Evolutionary conservation across 129 eudicot genomes (phyloP).

Genomic region (Flaveria ramosissima): DNA sequence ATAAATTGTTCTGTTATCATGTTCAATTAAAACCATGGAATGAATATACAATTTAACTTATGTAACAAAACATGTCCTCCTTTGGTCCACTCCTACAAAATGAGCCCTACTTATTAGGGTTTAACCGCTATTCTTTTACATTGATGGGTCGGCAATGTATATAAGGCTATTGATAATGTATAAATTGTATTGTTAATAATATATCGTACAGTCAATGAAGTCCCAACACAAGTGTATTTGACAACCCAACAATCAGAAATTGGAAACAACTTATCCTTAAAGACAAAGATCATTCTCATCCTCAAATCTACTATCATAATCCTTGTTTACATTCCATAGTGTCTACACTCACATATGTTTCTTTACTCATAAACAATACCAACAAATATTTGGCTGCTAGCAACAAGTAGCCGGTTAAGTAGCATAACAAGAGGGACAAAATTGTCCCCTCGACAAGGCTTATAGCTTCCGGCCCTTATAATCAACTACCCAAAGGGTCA

Average conservation of each 20-base stretch:
- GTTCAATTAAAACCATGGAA: no score
- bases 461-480: conserved; percentile 13
- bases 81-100: no score
- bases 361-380: not conserved
- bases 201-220: not conserved
- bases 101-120: no score
- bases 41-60: no score
- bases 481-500: conserved; percentile 18
- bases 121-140: no score
- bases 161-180: no score
- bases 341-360: conserved; percentile 1
- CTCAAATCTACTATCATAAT: not conserved
- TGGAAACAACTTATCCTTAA: not conserved
- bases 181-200: not conserved
- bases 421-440: conserved; percentile 29
- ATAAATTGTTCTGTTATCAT: no score
- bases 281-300: not conserved
- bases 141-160: no score
- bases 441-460: conserved; percentile 28
- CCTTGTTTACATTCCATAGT: not conserved
- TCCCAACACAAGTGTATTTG: not conserved
- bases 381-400: conserved; percentile 3
- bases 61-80: no score
- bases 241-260: not conserved
- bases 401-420: conserved; percentile 7